Evolutionary conservation across 2,329 filamentous ascomycete genomes (phyloP), one percentile per base, ranked within the genome.

Genomic region (Exophiala sp.): DNA sequence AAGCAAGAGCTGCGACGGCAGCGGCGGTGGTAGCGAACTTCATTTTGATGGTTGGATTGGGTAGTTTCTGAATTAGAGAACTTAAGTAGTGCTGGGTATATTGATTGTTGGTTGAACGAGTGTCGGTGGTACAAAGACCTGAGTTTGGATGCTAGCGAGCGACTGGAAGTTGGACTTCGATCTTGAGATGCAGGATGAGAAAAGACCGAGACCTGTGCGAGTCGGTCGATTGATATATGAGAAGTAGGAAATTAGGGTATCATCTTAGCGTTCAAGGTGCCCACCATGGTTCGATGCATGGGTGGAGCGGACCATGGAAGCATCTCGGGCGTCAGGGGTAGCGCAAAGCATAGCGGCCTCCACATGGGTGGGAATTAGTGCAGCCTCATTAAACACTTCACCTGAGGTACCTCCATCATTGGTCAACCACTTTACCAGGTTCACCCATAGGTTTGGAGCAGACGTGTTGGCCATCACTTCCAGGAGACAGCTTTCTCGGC

Each of bases 111-210:
- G 35, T 55, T 49, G 38, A 52, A 63, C 43, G 61, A 63, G 52
- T 62, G 61, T 61, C 52, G 49, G 55, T 54, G 57, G 57, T 50
- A 52, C 57, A 50, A 57, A 50, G 57, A 60, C 57, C 57, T 47
- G 48, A 33, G 42, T 57, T 57, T 46, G 39, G 39, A 48, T 57
- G 54, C 56, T 58, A 61, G 53, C 50, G 56, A 58, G 55, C 56
- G 56, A 58, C 56, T 59, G 54, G 50, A 58, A 59, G 56, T 59
- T 61, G 56, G 56, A 59, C 43, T 59, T 54, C 40, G 53, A 61
- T 59, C 47, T 45, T 51, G 33, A 36, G 54, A 56, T 54, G 56
- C 46, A 50, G 55, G 51, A 50, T 47, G 44, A 47, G 39, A 52
- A 52, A 47, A 33, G 5, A 29, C 40, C 16, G 9, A 41, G 41